Percentiles rank a stretch among this genome's conserved stretches.
phyloP scores from a whole-genome alignment of 2,329 filamentous ascomycete species.

The Septoria petroselini region DNA sequence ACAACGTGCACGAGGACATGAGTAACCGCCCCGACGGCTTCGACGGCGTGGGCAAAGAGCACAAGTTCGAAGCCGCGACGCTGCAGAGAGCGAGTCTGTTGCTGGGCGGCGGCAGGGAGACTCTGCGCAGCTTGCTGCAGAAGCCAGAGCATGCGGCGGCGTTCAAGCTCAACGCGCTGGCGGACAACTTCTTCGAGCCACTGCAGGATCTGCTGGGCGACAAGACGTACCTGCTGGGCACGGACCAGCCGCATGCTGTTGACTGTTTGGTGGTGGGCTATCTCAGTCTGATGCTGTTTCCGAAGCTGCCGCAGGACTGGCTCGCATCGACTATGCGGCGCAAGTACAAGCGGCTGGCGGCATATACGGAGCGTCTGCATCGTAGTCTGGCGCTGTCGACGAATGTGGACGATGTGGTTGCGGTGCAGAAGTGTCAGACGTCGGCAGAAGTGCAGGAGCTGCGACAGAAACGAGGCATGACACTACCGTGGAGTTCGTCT shows the following conservation, averaged over 20 bases:
- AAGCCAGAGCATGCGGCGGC: conserved; percentile 66
- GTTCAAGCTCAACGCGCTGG: conserved; percentile 73
- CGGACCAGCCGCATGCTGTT: conserved; percentile 56
- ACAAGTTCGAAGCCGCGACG: conserved; percentile 34
- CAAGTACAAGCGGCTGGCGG: conserved; percentile 44
- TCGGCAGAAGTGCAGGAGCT: conserved; percentile 7
- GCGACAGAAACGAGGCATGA: conserved; percentile 13
- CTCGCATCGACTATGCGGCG: conserved; percentile 55
- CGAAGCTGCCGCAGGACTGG: conserved; percentile 61
- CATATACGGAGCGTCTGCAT: conserved; percentile 41
- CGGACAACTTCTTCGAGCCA: conserved; percentile 67
- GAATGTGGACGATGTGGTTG: conserved; percentile 25
- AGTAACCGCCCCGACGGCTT: conserved; percentile 34
- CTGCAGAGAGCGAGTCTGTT: conserved; percentile 49
- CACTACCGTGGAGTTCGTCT: conserved; percentile 30
- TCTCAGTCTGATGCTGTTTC: conserved; percentile 67
- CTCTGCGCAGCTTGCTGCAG: conserved; percentile 60
- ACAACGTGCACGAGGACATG: conserved; percentile 41
- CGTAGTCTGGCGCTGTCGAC: conserved; percentile 26
- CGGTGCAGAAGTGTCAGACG: conserved; percentile 1
- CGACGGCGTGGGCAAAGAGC: conserved; percentile 34
- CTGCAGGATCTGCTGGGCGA: conserved; percentile 60
- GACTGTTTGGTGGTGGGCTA: conserved; percentile 83
- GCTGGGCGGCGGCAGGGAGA: conserved; percentile 53
- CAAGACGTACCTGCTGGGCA: conserved; percentile 56